A percentile compares a stretch with the other conserved stretches of the same genome.
phyloP scores from a whole-genome alignment of 768 basidiomycete genomes.

The Mycena rebaudengoi region DNA sequence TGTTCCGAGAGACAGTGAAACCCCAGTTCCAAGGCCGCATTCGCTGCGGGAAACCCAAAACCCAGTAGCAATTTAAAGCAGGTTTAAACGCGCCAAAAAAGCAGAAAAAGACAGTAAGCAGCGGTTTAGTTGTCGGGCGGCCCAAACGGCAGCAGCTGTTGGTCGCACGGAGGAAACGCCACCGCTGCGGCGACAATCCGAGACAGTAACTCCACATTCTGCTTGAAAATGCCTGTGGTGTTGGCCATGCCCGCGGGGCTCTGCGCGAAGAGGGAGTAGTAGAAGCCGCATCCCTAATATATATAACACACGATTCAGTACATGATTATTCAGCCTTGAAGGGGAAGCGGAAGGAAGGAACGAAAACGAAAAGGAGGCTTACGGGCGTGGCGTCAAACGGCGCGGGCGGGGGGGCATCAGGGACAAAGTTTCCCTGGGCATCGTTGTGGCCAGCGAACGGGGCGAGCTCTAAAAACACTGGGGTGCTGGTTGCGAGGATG shows the following conservation, averaged over 20 bases:
- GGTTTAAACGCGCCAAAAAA: too few species aligned
- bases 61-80: too few species aligned
- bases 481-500: background rate
- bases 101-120: too few species aligned
- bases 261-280: background rate
- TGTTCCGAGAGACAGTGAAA: too few species aligned
- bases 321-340: too few species aligned
- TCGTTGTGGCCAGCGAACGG: background rate
- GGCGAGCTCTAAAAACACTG: background rate
- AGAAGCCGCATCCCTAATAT: background rate
- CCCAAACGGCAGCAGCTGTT: background rate
- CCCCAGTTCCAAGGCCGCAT: too few species aligned
- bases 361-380: too few species aligned
- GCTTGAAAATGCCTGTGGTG: background rate
- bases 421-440: background rate
- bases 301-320: too few species aligned
- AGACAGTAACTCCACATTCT: background rate
- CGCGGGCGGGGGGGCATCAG: background rate
- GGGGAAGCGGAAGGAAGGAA: background rate
- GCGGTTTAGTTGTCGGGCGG: background rate
- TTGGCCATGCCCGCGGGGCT: background rate
- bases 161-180: background rate
- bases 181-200: background rate
- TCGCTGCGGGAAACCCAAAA: too few species aligned
- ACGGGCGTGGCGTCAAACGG: background rate